Conservation (phyloP, 805 yeast genomes). For the Candida sonorensis region DNA sequence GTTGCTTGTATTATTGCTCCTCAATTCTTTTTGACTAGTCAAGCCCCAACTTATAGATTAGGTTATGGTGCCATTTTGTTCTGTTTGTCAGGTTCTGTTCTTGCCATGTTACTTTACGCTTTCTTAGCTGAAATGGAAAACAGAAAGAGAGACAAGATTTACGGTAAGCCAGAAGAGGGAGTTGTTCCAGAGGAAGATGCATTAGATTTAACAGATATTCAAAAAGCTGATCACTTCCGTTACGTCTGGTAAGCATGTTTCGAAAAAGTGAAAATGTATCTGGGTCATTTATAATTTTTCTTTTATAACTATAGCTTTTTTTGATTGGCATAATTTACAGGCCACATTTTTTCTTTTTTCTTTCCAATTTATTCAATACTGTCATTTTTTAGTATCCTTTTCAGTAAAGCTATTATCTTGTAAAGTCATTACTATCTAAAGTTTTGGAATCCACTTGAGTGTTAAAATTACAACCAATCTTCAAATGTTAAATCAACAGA, state of each 20-base stretch:
- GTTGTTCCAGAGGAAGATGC: conserved; percentile 5
- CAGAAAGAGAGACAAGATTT: conserved; percentile 16
- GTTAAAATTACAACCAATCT: too few relatives aligned
- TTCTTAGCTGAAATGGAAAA: conserved; percentile 10
- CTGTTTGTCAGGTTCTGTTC: conserved; percentile 5
- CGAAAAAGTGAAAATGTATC: too few relatives aligned
- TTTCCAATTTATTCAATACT: too few relatives aligned
- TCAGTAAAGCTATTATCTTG: too few relatives aligned
- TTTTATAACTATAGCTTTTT: too few relatives aligned
- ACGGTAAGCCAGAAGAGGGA: conserved; percentile 13
- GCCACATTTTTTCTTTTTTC: too few relatives aligned
- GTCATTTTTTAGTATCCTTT: too few relatives aligned
- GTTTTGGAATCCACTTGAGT: too few relatives aligned
- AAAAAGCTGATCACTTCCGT: conserved; percentile 10
- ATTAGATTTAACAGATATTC: conserved; percentile 11
- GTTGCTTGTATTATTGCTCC: conserved; percentile 46
- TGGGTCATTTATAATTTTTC: too few relatives aligned
- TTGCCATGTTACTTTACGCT: conserved; percentile 3
- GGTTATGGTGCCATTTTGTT: conserved; percentile 13
- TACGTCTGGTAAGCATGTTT: conserved; percentile 10
- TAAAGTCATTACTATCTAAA: too few relatives aligned
- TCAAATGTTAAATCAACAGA: too few relatives aligned
- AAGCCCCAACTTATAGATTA: conserved; percentile 38
- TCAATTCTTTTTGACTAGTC: conserved; percentile 42
- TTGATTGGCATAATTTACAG: too few relatives aligned